These are phyloP conservation scores for Pilaira anomala DNA, from an alignment of 192 early-diverging fungal species.

Conservation along the genomic window DNA sequence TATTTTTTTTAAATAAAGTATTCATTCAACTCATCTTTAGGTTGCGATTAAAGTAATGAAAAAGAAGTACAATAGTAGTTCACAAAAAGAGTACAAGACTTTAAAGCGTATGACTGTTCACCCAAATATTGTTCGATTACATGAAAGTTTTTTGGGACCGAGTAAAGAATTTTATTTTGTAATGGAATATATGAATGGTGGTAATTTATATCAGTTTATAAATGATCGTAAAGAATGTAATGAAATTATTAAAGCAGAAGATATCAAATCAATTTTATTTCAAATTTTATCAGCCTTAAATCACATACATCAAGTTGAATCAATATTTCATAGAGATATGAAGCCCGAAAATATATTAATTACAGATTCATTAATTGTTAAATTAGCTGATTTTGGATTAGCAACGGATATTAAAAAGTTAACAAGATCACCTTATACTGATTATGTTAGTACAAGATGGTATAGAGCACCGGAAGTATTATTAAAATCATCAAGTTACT, in stretches of 20 bases:
- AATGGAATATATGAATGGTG: constrained; percentile 91
- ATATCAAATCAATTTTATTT: constrained; percentile 43
- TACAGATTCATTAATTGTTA: constrained; percentile 48
- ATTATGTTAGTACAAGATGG: constrained; percentile 98
- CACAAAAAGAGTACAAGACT: constrained; percentile 81
- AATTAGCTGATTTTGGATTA: constrained; percentile 96
- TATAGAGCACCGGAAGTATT: constrained; percentile 95
- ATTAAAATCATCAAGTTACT: constrained; percentile 76
- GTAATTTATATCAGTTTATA: constrained; percentile 90
- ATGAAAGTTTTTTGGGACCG: constrained; percentile 77
- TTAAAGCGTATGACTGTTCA: constrained; percentile 73
- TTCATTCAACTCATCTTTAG: constrained; percentile 35
- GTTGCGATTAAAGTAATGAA: constrained; percentile 93
- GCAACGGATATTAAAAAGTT: constrained; percentile 76
- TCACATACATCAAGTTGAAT: constrained; percentile 84
- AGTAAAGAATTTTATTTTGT: constrained; percentile 90
- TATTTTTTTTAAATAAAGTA: neutral
- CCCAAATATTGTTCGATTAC: constrained; percentile 80
- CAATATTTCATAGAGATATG: constrained; percentile 94
- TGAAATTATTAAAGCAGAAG: neutral
- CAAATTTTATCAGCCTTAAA: constrained; percentile 86
- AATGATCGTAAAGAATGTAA: constrained; percentile 63
- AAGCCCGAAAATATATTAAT: constrained; percentile 97
- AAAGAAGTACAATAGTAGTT: constrained; percentile 64
- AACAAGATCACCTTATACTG: constrained; percentile 87